Percentiles rank a stretch among this genome's conserved stretches.
Conservation (phyloP, 1,139 yeast genomes). For the Protomyces inouyei region DNA sequence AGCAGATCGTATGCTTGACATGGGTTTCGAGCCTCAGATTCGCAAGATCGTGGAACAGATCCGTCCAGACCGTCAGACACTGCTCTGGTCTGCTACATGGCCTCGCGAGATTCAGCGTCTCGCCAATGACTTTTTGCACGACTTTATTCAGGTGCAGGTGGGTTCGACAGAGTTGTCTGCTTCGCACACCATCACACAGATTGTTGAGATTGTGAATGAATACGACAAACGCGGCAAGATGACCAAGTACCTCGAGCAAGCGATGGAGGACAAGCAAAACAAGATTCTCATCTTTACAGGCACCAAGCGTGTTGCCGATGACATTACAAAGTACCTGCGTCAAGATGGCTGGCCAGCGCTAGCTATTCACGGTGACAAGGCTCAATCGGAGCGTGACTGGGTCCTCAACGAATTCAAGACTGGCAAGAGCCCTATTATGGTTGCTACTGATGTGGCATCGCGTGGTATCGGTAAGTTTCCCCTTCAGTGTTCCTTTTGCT, state of each 20-base stretch:
- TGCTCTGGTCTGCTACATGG: constrained; percentile 99
- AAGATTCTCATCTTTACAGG: constrained; percentile 87
- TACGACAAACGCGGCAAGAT: constrained; percentile 92
- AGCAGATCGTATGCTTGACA: constrained; percentile 79
- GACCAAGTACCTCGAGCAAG: constrained; percentile 74
- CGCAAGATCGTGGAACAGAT: constrained; percentile 92
- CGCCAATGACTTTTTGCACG: constrained; percentile 84
- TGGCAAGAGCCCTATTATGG: constrained; percentile 94
- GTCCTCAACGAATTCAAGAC: constrained; percentile 85
- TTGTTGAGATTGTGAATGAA: constrained; percentile 85
- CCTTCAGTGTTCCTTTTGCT: neutral
- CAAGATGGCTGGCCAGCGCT: constrained; percentile 98
- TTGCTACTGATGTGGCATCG: constrained; percentile 99
- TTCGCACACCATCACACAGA: constrained; percentile 89
- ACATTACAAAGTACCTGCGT: constrained; percentile 82
- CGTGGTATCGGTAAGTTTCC: constrained; percentile 93
- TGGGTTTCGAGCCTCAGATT: constrained; percentile 97
- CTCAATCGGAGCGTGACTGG: constrained; percentile 98
- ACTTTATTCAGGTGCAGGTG: constrained; percentile 91
- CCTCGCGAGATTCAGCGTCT: constrained; percentile 94
- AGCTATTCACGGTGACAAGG: constrained; percentile 98
- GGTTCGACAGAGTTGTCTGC: constrained; percentile 96
- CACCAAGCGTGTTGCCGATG: constrained; percentile 97
- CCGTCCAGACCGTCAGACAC: constrained; percentile 95
- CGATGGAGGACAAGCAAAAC: constrained; percentile 70